Conservation (phyloP, 768 basidiomycete species). For the Rhizopogon rudus region DNA sequence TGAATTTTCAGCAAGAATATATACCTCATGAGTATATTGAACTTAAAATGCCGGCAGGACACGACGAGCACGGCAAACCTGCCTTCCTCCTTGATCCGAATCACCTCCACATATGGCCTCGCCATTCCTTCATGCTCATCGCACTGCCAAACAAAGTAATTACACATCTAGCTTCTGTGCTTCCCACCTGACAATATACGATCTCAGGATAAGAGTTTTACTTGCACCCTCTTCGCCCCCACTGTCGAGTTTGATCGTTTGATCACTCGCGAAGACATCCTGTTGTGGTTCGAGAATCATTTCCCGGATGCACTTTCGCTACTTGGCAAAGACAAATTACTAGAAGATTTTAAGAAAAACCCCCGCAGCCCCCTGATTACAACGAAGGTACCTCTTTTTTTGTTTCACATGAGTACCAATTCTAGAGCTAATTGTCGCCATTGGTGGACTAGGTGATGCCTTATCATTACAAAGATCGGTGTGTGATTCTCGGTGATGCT, state of each 20-base stretch:
- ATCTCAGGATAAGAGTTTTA: constrained; percentile 90
- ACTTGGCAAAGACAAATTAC: constrained; percentile 76
- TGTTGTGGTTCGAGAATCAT: constrained; percentile 74
- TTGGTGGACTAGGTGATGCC: constrained; percentile 57
- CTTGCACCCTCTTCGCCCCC: constrained; percentile 93
- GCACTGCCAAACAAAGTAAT: constrained; percentile 94
- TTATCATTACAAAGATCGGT: constrained; percentile 88
- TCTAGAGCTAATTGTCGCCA: constrained; percentile 11
- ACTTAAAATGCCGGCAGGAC: constrained; percentile 87
- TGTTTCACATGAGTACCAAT: constrained; percentile 11
- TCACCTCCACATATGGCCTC: constrained; percentile 99
- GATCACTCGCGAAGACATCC: constrained; percentile 46
- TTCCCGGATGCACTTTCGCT: constrained; percentile 86
- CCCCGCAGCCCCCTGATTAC: constrained; percentile 88
- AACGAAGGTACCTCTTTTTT: constrained; percentile 66
- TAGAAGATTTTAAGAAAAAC: constrained; percentile 77
- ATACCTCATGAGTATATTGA: constrained; percentile 96
- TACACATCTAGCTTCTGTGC: constrained; percentile 17
- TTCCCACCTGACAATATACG: constrained; percentile 18
- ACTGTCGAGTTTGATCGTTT: constrained; percentile 70
- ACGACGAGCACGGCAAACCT: constrained; percentile 52
- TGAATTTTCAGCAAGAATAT: constrained; percentile 94
- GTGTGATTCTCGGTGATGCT: constrained; percentile 87
- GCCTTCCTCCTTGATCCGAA: constrained; percentile 86
- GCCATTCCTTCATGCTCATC: constrained; percentile 99